Base-by-base conservation (phyloP, 768 basidiomycete species). In the Panellus pusillus region DNA sequence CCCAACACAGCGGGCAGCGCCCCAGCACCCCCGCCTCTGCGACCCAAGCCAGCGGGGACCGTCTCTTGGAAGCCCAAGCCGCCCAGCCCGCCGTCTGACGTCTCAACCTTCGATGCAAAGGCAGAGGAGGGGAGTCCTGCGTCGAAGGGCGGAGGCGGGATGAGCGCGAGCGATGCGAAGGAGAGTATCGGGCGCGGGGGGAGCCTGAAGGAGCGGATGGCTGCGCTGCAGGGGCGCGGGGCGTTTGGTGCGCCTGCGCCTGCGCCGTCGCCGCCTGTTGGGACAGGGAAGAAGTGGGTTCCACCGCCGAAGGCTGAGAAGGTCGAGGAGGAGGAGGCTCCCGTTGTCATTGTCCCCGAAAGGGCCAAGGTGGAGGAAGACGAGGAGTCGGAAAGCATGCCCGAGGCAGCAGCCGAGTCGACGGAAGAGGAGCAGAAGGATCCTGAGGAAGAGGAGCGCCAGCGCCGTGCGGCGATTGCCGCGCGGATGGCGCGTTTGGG, bases 401-500 rank as follows among this genome's bases (percentile, higher is more conserved):
- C 79, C 79, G 9, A 83, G 83, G 53, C 86, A 63, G 85, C 83
- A 61, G 36, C 12, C 13, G 88, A 89, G 6, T 48, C 20, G 19
- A 61, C 40, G 40, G 61, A 47, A 7, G 53, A 61, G 35, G 66
- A 56, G 1, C 71, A 71, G 44, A 58, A 59, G 20, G 84, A 84
- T 62, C 78, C 80, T 1, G 84, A 86, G 63, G 84, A 86, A 44
- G 86, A 89, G 59, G 88, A 90, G 62, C 75, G 86, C 49, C 86
- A 90, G 64, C 81, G 88, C 42, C 82, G 94, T 39, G 89, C 92
- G 5, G 86, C 90, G 11, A 86, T 98, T 64, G 92, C 93, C 29
- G 93, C 93, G 19, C 80, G 93, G 42, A 93, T 98, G 92, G 93
- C 93, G 38, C 87, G 88, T 55, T 78, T 98, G 15, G 95, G 95